Evolutionary conservation across 2,329 filamentous ascomycete genomes (phyloP), one percentile per base, ranked within the genome.

Genomic region (Hyphodiscus sp.): DNA sequence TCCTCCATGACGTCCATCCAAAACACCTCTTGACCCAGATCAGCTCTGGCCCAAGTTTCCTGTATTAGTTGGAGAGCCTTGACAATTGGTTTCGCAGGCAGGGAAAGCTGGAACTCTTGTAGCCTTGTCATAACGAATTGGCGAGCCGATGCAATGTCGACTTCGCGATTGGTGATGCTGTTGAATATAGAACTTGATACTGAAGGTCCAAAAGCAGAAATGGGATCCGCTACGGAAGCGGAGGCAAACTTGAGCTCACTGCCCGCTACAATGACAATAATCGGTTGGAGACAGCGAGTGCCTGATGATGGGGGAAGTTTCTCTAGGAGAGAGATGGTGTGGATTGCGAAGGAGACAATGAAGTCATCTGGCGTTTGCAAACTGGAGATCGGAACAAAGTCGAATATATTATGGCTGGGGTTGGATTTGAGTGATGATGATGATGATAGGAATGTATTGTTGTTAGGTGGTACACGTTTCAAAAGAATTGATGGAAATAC

Each of bases 261-360:
- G 2, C 54, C 64, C 18, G 60, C 61, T n/a, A 52, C 52, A 16
- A 66, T 59, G 41, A 66, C 33, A 11, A 65, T 50, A 44, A 66
- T 62, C 8, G 64, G 64, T 47, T 65, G 63, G 1, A 66, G 55
- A 52, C 64, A 66, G 8, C 63, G 59, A 1, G 64, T 66, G 10
- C 63, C 64, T 1, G 61, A 63, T 23, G 54, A 59, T 0, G 55
- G 19, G 1, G 64, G 63, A 2, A 65, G 53, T 18, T 59, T 59
- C 47, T 62, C 59, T 13, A 66, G 62, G 8, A 66, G 50, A 2
- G 61, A 65, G 13, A 63, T 50, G 7, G 59, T 58, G 42, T 66
- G 63, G 1, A 66, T 51, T 1, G 64, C 62, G 6, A 66, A 59
- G 18, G 61, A 62, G 30, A 64, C 55, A 23, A 65, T 56, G 45